Evolutionary conservation across 129 eudicot species (phyloP), one percentile per base, ranked within the genome.

Genomic region (Erigeron canadensis): DNA sequence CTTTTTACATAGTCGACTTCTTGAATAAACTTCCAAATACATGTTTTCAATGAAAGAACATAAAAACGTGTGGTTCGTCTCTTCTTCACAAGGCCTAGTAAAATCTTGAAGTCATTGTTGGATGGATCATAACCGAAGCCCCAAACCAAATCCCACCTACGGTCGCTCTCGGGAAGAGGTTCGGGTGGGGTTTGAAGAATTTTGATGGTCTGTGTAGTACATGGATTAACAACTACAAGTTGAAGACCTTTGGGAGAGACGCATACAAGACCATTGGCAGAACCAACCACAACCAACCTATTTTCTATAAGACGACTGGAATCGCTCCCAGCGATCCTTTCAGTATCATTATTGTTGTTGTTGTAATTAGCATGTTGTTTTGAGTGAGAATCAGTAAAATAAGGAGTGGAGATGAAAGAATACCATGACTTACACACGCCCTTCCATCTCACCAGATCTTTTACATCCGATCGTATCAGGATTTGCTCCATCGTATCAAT

Each of bases 121-220:
- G 28, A 40, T 18, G 69, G 41, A 63, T 63, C 69, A 63, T 63
- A 63, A 13, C 69, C 69, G 41, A 63, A 40, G 10, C 69, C 69
- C 69, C 69, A 63, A 63, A n/a, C n/a, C 37, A n/a, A 16, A 16
- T 7, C 10, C 6, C 7, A 10, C 22, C 23, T 3, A 10, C n/a
- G n/a, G 4, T 40, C 1, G 0, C 8, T 57, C 10, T 57, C 34
- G 13, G 13, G 10, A 22, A 2, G 6, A 16, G 15, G 12, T 34
- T 15, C 47, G 47, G 44, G 45, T 8, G 9, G 51, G 1, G n/a
- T 13, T 13, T 41, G 13, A 3, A 63, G 23, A 39, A 1, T 40
- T 63, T 41, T 38, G 21, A 38, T n/a, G n/a, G n/a, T 1, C 34
- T 63, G 50, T 41, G 34, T 41, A 41, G 69, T 63, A 7, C 7